Percentiles rank a stretch among this genome's conserved stretches.
phyloP scores from a whole-genome alignment of 192 early-diverging fungal species.

The Coemansia sp. region DNA sequence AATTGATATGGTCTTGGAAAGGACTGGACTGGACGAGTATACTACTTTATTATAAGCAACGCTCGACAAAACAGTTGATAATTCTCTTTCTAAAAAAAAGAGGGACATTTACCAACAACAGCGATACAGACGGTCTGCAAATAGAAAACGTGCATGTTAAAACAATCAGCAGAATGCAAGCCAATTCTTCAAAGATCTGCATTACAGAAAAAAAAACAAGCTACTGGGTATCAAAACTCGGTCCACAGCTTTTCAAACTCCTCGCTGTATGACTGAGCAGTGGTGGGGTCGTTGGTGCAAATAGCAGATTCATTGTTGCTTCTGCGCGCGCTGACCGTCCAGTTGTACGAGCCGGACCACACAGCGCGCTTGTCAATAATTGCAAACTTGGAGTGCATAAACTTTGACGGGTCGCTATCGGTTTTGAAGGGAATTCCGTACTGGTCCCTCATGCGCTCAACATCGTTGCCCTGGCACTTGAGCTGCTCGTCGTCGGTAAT shows the following conservation, averaged over 20 bases:
- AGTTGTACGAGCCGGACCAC: conserved; percentile 63
- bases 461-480: conserved; percentile 58
- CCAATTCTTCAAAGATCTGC: not conserved
- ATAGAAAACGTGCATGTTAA: not conserved
- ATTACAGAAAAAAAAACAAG: not conserved
- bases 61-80: no score
- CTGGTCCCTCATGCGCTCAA: conserved; percentile 55
- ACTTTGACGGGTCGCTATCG: conserved; percentile 44
- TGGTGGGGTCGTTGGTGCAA: conserved; percentile 63
- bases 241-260: conserved; percentile 69
- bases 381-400: conserved; percentile 79
- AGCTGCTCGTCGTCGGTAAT: conserved; percentile 73
- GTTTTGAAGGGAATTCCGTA: conserved; percentile 57
- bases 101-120: no score
- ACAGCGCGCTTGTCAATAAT: conserved; percentile 60
- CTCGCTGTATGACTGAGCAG: conserved; percentile 58
- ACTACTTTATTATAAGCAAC: no score
- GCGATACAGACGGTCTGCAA: no score
- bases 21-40: no score
- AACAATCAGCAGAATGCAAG: not conserved
- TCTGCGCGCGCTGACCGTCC: conserved; percentile 60
- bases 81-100: no score
- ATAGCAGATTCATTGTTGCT: conserved; percentile 71
- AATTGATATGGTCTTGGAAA: no score
- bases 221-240: conserved; percentile 45